A percentile compares a stretch with the other conserved stretches of the same genome.
These are phyloP conservation scores for Globisporangium orthogonon DNA, from an alignment of 352 stramenopile genomes.

Conservation along the genomic window DNA sequence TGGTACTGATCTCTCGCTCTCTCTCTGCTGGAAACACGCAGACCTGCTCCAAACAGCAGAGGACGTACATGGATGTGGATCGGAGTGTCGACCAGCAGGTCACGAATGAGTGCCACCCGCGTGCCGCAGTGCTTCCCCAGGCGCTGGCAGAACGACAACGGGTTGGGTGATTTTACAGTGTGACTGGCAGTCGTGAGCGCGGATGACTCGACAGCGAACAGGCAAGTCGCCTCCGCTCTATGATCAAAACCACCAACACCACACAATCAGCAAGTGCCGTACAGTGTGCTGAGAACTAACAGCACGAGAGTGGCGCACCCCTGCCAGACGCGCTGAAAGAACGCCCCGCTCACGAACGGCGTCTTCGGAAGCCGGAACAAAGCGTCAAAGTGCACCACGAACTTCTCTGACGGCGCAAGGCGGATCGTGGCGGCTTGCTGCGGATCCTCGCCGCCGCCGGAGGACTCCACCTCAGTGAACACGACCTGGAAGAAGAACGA, in stretches of 20 bases:
- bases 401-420: constrained; percentile 33
- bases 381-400: constrained; percentile 45
- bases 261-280: constrained; percentile 2
- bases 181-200: neutral
- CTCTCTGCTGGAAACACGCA: too few species aligned
- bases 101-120: constrained; percentile 29
- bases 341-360: constrained; percentile 25
- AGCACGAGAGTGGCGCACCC: constrained; percentile 20
- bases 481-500: constrained; percentile 58
- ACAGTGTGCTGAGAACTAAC: neutral
- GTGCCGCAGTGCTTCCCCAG: constrained; percentile 21
- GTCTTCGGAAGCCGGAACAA: constrained; percentile 26
- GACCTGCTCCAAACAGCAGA: neutral
- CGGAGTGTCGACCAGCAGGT: constrained; percentile 50
- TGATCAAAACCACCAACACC: neutral
- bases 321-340: constrained; percentile 53
- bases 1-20: neutral
- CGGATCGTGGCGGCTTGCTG: constrained; percentile 3
- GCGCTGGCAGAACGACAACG: constrained; percentile 32
- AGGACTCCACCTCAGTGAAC: constrained; percentile 30
- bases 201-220: constrained; percentile 9
- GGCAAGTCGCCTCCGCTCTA: constrained; percentile 10
- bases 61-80: constrained; percentile 50
- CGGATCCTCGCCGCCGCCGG: constrained; percentile 15
- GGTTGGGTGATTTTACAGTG: neutral